Percentiles rank a stretch among this genome's conserved stretches.
Evolutionary conservation across 768 basidiomycete genomes (phyloP).

Genomic region (Phanerodontia chrysosporium): DNA sequence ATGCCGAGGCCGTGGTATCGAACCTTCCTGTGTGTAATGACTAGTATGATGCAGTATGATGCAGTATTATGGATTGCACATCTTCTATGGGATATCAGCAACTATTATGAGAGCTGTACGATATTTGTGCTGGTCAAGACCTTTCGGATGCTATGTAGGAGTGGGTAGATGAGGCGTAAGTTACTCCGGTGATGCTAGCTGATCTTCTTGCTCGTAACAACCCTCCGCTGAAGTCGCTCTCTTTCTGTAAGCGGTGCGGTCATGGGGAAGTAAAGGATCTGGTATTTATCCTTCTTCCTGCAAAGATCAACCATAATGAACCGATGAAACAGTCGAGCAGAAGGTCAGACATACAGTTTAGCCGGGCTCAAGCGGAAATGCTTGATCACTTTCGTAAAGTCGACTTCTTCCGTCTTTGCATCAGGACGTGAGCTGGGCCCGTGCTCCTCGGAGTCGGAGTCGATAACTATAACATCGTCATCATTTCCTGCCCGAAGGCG

Average conservation of each 20-base stretch:
- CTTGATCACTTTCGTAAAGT: slow-evolving; percentile 35
- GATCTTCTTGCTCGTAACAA: slow-evolving; percentile 47
- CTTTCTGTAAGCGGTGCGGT: slow-evolving; percentile 51
- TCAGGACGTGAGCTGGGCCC: background rate
- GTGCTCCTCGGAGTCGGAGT: slow-evolving; percentile 25
- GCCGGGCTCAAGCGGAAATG: slow-evolving; percentile 45
- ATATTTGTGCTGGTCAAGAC: too few species aligned
- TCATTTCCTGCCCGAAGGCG: slow-evolving; percentile 14
- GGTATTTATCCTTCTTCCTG: slow-evolving; percentile 61
- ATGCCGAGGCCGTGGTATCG: too few species aligned
- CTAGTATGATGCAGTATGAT: too few species aligned
- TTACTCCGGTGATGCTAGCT: background rate
- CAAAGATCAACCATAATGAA: background rate
- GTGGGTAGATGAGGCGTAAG: too few species aligned
- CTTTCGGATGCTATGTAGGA: too few species aligned
- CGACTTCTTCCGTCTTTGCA: slow-evolving; percentile 16
- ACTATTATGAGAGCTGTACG: too few species aligned
- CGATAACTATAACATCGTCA: slow-evolving; percentile 20
- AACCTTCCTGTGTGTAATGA: too few species aligned
- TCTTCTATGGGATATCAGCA: background rate
- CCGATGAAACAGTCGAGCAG: background rate
- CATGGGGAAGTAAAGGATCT: slow-evolving; percentile 82
- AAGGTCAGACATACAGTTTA: slow-evolving; percentile 31
- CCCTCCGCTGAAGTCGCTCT: slow-evolving; percentile 46
- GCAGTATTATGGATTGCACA: background rate